phyloP scores from a whole-genome alignment of 208 protist species.

The Leishmania braziliensis region DNA sequence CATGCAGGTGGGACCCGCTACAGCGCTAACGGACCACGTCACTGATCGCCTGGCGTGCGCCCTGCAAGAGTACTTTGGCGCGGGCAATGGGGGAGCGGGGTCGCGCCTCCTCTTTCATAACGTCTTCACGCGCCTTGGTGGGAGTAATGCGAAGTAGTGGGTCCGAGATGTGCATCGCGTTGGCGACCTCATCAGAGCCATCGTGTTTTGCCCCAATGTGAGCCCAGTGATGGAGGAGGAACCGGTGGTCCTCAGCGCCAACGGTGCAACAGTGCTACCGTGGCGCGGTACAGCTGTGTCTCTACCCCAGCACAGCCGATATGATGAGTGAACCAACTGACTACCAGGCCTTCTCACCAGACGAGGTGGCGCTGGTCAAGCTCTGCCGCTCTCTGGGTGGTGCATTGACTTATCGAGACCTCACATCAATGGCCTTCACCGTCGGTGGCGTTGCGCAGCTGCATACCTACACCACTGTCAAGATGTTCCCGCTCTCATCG shows the following conservation, averaged over 20 bases:
- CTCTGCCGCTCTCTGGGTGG: slow-evolving; percentile 90
- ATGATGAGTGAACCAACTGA: slow-evolving; percentile 35
- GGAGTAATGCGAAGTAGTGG: slow-evolving; percentile 26
- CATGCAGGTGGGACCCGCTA: slow-evolving; percentile 52
- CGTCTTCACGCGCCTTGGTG: slow-evolving; percentile 8
- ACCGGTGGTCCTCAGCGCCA: slow-evolving; percentile 7
- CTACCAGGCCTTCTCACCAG: slow-evolving; percentile 94
- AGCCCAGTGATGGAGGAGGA: slow-evolving; percentile 89
- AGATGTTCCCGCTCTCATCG: slow-evolving; percentile 98
- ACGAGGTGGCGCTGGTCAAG: slow-evolving; percentile 96
- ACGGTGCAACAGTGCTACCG: not conserved
- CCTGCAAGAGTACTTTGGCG: slow-evolving; percentile 42
- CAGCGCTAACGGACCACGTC: slow-evolving; percentile 59
- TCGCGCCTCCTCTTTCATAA: not conserved
- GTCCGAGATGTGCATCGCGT: slow-evolving; percentile 57
- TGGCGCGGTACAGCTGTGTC: not conserved
- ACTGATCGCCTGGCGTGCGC: slow-evolving; percentile 40
- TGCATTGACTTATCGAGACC: slow-evolving; percentile 54
- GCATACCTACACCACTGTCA: slow-evolving; percentile 92
- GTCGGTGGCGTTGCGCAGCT: slow-evolving; percentile 30
- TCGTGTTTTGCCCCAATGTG: slow-evolving; percentile 98
- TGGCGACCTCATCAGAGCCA: slow-evolving; percentile 73
- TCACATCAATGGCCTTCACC: slow-evolving; percentile 55
- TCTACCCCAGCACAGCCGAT: slow-evolving; percentile 43
- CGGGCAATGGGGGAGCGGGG: not conserved